A percentile compares a stretch with the other conserved stretches of the same genome.
Evolutionary conservation across 2,329 filamentous ascomycete species (phyloP).

Genomic region (Basipetospora sp.): DNA sequence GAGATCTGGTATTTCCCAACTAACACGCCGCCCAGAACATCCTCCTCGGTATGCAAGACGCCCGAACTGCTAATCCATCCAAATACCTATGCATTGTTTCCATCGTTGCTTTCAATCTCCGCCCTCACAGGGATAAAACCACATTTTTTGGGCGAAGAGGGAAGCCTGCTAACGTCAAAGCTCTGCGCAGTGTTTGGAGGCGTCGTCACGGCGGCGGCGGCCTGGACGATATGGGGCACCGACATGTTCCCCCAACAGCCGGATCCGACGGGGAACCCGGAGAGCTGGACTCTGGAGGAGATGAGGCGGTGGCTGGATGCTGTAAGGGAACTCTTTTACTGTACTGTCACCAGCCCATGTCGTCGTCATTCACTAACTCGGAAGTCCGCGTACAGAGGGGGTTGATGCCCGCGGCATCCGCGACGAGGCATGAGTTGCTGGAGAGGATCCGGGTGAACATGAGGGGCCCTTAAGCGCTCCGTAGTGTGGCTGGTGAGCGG

Average conservation of each 20-base stretch:
- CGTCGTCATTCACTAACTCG: conserved; percentile 2
- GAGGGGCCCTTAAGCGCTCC: too few species aligned
- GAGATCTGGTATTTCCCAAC: neutral
- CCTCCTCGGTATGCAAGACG: conserved; percentile 47
- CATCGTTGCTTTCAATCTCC: too few species aligned
- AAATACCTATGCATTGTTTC: too few species aligned
- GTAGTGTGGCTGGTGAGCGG: too few species aligned
- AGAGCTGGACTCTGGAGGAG: conserved; percentile 64
- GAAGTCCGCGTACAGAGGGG: conserved; percentile 24
- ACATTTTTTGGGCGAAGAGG: too few species aligned
- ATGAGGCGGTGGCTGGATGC: conserved; percentile 56
- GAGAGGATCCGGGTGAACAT: conserved; percentile 33
- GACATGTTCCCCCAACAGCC: conserved; percentile 63
- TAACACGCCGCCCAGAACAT: conserved; percentile 38
- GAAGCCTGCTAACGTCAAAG: too few species aligned
- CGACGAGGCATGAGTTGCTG: conserved; percentile 31
- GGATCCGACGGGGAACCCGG: conserved; percentile 64
- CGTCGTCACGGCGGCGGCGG: conserved; percentile 64
- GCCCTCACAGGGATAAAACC: too few species aligned
- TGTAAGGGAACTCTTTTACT: neutral
- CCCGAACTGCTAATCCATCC: too few species aligned
- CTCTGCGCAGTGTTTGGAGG: conserved; percentile 53
- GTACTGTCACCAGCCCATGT: neutral
- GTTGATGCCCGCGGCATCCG: conserved; percentile 27
- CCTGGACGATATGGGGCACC: conserved; percentile 72